phyloP scores from a whole-genome alignment of 2,329 filamentous ascomycete species.

The Aureobasidium melanogenum region DNA sequence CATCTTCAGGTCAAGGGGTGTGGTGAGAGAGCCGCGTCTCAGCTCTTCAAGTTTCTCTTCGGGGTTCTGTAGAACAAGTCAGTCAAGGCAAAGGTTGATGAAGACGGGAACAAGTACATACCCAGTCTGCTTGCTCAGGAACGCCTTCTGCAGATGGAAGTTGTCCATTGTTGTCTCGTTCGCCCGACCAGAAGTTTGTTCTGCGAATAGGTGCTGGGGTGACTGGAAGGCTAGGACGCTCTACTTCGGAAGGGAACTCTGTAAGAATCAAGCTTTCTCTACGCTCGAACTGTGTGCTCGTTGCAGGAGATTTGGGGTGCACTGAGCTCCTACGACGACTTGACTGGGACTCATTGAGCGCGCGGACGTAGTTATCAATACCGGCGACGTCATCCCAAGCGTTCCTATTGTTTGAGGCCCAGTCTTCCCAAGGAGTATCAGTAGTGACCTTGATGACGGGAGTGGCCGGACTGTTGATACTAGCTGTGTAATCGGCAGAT shows the following conservation, averaged over 20 bases:
- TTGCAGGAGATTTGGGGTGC: conserved; percentile 16
- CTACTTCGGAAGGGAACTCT: conserved; percentile 74
- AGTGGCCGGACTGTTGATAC: conserved; percentile 24
- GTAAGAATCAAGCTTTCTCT: conserved; percentile 61
- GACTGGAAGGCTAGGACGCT: conserved; percentile 81
- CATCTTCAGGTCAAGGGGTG: conserved; percentile 22
- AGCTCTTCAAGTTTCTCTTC: conserved; percentile 38
- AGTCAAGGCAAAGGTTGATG: background rate
- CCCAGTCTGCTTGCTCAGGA: conserved; percentile 83
- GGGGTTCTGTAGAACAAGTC: conserved; percentile 33
- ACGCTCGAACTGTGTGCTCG: conserved; percentile 22
- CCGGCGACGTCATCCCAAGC: conserved; percentile 89
- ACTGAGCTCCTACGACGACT: conserved; percentile 36
- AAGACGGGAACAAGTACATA: conserved; percentile 49
- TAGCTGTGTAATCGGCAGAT: background rate
- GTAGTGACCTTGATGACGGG: conserved; percentile 39
- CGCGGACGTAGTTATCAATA: conserved; percentile 79
- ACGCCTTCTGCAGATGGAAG: conserved; percentile 75
- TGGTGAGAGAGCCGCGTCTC: conserved; percentile 33
- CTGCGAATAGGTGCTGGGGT: conserved; percentile 74
- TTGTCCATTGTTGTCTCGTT: conserved; percentile 46
- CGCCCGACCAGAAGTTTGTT: conserved; percentile 58
- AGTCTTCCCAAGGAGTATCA: conserved; percentile 62
- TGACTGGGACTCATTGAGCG: conserved; percentile 54
- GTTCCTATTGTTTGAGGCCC: conserved; percentile 57